Percentiles rank a stretch among this genome's conserved stretches.
Conservation (phyloP, 768 basidiomycete species). For the Lyophyllum semitale region DNA sequence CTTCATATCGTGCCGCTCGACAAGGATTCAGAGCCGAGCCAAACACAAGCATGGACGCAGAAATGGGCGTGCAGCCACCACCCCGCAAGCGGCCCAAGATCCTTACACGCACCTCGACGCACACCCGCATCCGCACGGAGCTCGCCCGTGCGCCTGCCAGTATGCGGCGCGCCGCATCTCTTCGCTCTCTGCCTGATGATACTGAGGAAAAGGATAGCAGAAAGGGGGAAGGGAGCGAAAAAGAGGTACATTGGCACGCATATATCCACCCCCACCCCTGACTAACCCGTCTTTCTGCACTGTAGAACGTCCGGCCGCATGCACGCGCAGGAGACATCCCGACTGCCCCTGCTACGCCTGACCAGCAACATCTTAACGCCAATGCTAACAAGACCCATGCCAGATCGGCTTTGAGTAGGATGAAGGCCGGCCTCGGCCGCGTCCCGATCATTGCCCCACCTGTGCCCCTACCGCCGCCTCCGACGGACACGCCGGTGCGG, state of each 20-base stretch:
- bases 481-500: slow-evolving; percentile 46
- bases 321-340: neutral
- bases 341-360: slow-evolving; percentile 7
- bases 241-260: neutral
- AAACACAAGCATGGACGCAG: neutral
- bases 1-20: neutral
- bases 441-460: slow-evolving; percentile 64
- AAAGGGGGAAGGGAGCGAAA: neutral
- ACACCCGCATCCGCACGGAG: slow-evolving; percentile 3
- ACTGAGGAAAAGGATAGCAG: neutral
- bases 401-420: neutral
- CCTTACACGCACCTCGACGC: slow-evolving; percentile 3
- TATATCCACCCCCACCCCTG: neutral
- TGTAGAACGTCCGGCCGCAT: neutral
- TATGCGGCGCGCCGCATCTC: slow-evolving; percentile 38
- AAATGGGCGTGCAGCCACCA: neutral
- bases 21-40: neutral
- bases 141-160: slow-evolving; percentile 38
- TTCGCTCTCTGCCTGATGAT: slow-evolving; percentile 31
- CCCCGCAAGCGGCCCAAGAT: slow-evolving; percentile 8
- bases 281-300: neutral
- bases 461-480: slow-evolving; percentile 28
- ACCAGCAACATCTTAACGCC: neutral
- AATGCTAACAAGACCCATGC: neutral
- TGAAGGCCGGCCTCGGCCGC: neutral